Evolutionary conservation across 2,329 filamentous ascomycete species (phyloP).

Genomic region (Thermoascus crustaceus): DNA sequence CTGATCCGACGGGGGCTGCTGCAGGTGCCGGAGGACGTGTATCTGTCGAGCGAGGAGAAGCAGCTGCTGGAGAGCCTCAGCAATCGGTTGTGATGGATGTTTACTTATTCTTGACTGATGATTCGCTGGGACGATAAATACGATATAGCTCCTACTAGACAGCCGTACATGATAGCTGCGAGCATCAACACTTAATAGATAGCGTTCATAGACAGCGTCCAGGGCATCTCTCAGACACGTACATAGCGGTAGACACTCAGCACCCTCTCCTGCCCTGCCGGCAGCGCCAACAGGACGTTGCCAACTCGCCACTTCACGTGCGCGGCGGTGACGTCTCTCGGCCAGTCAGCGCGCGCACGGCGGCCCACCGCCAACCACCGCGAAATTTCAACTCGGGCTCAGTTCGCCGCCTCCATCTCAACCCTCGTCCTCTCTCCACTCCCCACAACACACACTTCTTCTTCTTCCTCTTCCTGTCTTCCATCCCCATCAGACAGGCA

Average conservation of each 20-base stretch:
- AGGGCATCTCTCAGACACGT: no score
- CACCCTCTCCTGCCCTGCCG: conserved; percentile 15
- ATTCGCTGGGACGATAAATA: no score
- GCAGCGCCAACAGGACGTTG: conserved; percentile 3
- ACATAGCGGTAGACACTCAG: conserved; percentile 37
- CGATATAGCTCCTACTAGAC: no score
- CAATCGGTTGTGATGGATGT: conserved; percentile 24
- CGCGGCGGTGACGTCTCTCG: conserved; percentile 6
- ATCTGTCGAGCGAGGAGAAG: conserved; percentile 24
- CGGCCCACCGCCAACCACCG: no score
- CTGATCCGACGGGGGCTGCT: conserved; percentile 23
- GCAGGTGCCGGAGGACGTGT: conserved; percentile 25
- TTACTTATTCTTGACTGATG: conserved; percentile 31
- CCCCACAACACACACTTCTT: background rate
- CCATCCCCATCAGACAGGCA: conserved; percentile 3
- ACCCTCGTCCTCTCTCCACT: conserved; percentile 39
- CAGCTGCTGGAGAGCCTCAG: conserved; percentile 25
- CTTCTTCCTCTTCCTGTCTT: no score
- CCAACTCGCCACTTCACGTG: conserved; percentile 8
- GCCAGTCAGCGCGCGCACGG: conserved; percentile 6
- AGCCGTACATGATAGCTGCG: no score
- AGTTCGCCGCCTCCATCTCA: background rate
- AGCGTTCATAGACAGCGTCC: no score
- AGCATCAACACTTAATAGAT: no score
- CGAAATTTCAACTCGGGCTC: no score